phyloP scores from a whole-genome alignment of 208 protist species.

The Porcisia hertigi region DNA sequence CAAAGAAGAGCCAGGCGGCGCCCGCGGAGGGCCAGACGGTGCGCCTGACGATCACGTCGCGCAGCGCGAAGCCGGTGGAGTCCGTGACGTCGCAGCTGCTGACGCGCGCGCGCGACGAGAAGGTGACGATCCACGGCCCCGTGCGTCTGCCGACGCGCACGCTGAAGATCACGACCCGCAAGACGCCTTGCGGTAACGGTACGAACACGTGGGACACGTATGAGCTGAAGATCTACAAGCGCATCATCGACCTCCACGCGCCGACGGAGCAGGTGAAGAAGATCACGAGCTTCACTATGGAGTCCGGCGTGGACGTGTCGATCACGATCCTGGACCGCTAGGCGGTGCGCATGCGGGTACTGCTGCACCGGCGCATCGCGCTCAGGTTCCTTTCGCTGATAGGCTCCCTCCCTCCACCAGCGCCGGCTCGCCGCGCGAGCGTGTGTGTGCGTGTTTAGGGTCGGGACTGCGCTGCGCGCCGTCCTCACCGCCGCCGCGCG shows the following conservation, averaged over 20 bases:
- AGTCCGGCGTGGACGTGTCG: constrained; percentile 86
- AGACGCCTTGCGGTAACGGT: constrained; percentile 99
- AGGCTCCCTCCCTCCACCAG: neutral
- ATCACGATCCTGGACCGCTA: constrained; percentile 80
- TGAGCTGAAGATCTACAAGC: constrained; percentile 99
- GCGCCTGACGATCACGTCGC: constrained; percentile 97
- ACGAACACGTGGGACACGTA: constrained; percentile 99
- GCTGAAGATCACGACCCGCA: constrained; percentile 98
- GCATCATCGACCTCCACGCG: constrained; percentile 97
- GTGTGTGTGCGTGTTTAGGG: neutral
- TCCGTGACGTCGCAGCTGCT: constrained; percentile 97
- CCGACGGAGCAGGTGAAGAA: constrained; percentile 88
- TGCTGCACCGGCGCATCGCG: neutral
- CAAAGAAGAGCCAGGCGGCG: constrained; percentile 70
- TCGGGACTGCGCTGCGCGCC: constrained; percentile 3
- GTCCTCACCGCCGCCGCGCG: constrained; percentile 5
- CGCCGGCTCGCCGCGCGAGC: neutral
- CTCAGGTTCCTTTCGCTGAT: neutral
- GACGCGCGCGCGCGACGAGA: constrained; percentile 93
- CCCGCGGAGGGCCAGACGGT: constrained; percentile 86
- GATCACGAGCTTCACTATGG: constrained; percentile 92
- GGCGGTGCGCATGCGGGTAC: constrained; percentile 2
- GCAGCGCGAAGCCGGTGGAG: constrained; percentile 97
- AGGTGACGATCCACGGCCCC: constrained; percentile 96
- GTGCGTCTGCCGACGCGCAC: constrained; percentile 98